Conservation (phyloP, 805 yeast genomes). For the Metschnikowia picachoensis region DNA sequence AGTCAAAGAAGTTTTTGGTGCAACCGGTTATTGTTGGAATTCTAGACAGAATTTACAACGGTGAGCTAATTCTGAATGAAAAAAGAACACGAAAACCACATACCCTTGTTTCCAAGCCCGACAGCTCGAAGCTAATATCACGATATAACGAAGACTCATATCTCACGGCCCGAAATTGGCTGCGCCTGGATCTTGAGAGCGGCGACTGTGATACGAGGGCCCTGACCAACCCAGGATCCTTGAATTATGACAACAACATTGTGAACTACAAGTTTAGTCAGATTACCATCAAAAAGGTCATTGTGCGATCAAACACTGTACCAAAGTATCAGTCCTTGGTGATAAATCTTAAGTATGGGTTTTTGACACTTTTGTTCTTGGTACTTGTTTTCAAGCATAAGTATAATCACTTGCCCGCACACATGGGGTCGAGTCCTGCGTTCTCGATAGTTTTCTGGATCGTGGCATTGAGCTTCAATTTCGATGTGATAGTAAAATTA, state of each 20-base stretch:
- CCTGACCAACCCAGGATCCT: not conserved
- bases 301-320: conserved; percentile 30
- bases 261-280: conserved; percentile 30
- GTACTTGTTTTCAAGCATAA: conserved; percentile 26
- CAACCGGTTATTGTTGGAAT: conserved; percentile 49
- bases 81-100: conserved; percentile 20
- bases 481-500: conserved; percentile 44
- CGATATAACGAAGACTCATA: conserved; percentile 3
- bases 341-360: conserved; percentile 31
- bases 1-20: conserved; percentile 48
- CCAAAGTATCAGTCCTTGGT: conserved; percentile 42
- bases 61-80: conserved; percentile 42
- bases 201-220: not conserved
- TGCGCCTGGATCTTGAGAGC: not conserved
- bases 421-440: not conserved
- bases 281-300: conserved; percentile 29
- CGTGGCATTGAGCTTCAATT: conserved; percentile 43
- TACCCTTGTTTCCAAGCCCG: not conserved
- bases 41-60: conserved; percentile 48
- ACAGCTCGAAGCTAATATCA: not conserved
- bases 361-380: conserved; percentile 30
- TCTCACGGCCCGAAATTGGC: conserved; percentile 1
- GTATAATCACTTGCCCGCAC: conserved; percentile 1
- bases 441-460: conserved; percentile 41
- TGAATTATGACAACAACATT: conserved; percentile 18